Base-by-base conservation (phyloP, 257 asterid species). In the Mentha longifolia region DNA sequence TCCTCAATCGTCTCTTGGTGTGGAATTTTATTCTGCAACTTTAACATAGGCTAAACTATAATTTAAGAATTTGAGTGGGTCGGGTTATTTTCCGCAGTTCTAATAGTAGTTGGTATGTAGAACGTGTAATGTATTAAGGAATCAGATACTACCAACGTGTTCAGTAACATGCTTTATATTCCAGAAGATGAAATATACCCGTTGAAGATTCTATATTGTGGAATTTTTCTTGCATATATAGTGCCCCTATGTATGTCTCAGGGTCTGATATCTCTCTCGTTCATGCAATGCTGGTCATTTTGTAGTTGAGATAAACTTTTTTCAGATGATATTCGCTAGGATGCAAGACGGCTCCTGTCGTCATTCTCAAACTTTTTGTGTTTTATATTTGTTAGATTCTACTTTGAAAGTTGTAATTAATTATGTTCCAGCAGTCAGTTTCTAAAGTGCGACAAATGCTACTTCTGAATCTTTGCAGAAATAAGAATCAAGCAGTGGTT, bases 391-490 rank as follows among this genome's bases (percentile, higher is more conserved):
- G 28, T 20, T 54, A 20, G 12, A 54, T 56, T 56, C 12, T n/a
- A 55, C 20, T 49, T 16, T 50, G 33, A 60, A 35, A 25, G 39
- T 56, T 28, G 50, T 15, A 45, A 17, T 43, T 16, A 31, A 31
- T 70, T 30, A 33, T 39, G 7, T 14, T 31, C 51, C 10, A 6
- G 25, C 39, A 56, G 28, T 49, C 30, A 12, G 43, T 67, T 66
- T 62, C 63, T 68, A 68, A 77, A 46, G 59, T 33, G 31, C 50
- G 55, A 39, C 42, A 16, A 37, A 39, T 71, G 30, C 25, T 65
- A 3, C 30, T n/a, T 7, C 43, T 31, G n/a, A 25, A 54, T 50
- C 30, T 17, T 63, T 64, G 79, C 75, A 79, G 80, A 60, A 65
- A 59, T 63, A 70, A 37, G 46, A 39, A 65, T 47, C 45, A 30